Conservation (phyloP, 306 rosid genomes). For the Parietaria judaica region DNA sequence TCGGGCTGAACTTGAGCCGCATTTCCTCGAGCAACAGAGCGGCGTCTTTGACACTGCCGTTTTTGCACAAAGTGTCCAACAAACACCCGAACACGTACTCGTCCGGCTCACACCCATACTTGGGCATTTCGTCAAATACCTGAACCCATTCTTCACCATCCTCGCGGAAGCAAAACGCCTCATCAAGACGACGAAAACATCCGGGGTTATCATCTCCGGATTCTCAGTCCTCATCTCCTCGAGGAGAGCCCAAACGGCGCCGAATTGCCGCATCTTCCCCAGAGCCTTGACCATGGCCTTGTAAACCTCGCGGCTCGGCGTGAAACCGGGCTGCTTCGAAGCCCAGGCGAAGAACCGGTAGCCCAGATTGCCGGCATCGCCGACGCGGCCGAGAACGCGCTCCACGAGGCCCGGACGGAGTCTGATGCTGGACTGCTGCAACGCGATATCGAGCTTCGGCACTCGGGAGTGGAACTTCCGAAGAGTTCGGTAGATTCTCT, state of each 20-base stretch:
- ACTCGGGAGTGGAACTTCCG: slow-evolving; percentile 67
- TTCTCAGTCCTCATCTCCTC: slow-evolving; percentile 78
- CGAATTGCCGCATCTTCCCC: slow-evolving; percentile 78
- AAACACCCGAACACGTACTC: slow-evolving; percentile 76
- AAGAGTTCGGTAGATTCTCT: slow-evolving; percentile 57
- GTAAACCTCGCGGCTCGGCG: slow-evolving; percentile 50
- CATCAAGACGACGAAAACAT: slow-evolving; percentile 67
- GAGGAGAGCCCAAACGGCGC: slow-evolving; percentile 71
- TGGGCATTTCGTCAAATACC: slow-evolving; percentile 84
- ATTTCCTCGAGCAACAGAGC: slow-evolving; percentile 72
- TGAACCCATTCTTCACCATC: slow-evolving; percentile 70
- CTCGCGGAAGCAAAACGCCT: slow-evolving; percentile 73
- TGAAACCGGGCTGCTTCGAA: slow-evolving; percentile 54
- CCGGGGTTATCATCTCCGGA: slow-evolving; percentile 46
- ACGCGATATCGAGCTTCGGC: slow-evolving; percentile 68
- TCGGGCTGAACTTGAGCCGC: slow-evolving; percentile 46
- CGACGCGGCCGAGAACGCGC: slow-evolving; percentile 59
- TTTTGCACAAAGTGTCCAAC: slow-evolving; percentile 82
- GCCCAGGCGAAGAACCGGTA: slow-evolving; percentile 70
- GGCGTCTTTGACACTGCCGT: slow-evolving; percentile 66
- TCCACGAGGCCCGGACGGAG: slow-evolving; percentile 61
- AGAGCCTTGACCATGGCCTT: slow-evolving; percentile 65
- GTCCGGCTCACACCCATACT: slow-evolving; percentile 71
- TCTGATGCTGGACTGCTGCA: slow-evolving; percentile 61
- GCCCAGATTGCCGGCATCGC: slow-evolving; percentile 85